Evolutionary conservation across 192 early-diverging fungal species (phyloP).

Genomic region (Gigaspora rosea): DNA sequence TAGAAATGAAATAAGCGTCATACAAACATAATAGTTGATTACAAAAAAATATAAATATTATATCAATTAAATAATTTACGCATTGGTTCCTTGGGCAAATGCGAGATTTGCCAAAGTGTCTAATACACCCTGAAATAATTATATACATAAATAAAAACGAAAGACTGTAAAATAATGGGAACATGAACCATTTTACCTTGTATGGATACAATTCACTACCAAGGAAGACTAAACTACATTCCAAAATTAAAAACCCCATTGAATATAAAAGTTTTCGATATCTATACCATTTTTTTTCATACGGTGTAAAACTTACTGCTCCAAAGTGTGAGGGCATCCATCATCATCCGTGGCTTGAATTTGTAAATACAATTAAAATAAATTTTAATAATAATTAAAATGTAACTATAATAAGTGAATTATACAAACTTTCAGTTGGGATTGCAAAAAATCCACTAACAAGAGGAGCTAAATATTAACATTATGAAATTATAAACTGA

Average conservation of each 20-base stretch:
- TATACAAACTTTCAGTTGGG: conserved; percentile 56
- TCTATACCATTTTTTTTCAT: background rate
- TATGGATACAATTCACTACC: conserved; percentile 62
- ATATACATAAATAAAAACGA: conserved; percentile 7
- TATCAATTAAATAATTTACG: conserved; percentile 9
- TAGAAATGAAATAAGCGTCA: no score
- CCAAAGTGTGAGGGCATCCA: conserved; percentile 61
- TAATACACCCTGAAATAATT: conserved; percentile 54
- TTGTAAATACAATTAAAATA: background rate
- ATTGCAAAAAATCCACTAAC: conserved; percentile 59
- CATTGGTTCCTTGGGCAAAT: conserved; percentile 63
- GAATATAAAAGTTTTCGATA: background rate
- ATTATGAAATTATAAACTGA: background rate
- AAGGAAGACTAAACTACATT: conserved; percentile 57
- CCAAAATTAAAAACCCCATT: background rate
- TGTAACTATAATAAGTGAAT: background rate
- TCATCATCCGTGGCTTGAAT: conserved; percentile 56
- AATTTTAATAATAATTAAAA: background rate
- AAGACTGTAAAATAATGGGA: background rate
- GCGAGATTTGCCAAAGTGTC: conserved; percentile 63
- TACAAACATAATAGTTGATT: no score
- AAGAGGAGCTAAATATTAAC: conserved; percentile 46
- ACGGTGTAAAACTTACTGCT: conserved; percentile 48
- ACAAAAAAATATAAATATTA: no score
- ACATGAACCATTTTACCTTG: conserved; percentile 41